Base-by-base conservation (phyloP, 2,329 filamentous ascomycete genomes). In the Apiospora sp. region DNA sequence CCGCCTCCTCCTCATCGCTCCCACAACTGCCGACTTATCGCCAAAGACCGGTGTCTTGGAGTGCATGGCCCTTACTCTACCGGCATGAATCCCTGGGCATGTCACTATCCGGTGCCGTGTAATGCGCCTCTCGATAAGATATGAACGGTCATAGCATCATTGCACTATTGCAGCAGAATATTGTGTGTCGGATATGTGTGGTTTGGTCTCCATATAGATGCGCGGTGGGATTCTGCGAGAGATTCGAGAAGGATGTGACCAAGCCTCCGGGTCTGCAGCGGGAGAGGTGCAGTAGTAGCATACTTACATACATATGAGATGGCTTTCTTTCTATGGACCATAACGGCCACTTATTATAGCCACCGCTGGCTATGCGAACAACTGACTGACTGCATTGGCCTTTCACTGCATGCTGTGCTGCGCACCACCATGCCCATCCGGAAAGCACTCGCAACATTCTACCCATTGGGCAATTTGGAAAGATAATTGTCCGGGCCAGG, bases 221-320 rank as follows among this genome's bases (percentile, higher is more conserved):
- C 30, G 30, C n/a, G 7, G 30, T 61, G 10, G 19, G 22, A 13
- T 64, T 64, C 58, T 41, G 58, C 34, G 22, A 41, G 58, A 41
- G 13, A 24, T 41, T 64, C 58, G 58, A 64, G 58, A 64, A 64
- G 58, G 30, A 64, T 41, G 54, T 64, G 58, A 41, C 58, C 58
- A 41, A 37, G 19, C 30, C 34, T 37, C 58, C 19, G 58, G 58
- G 58, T 64, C 58, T 64, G 34, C 58, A 64, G 58, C 58, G 58
- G 58, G 34, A 64, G 58, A 64, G 58, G 34, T 64, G 58, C 58
- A 64, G 58, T 37, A 61, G 54, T 41, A 64, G 6, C 30, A 41
- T 30, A 30, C 27, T 2, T 30, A 30, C 27, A 30, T 30, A 30
- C 27, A 30, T 22, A 64, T 64, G 58, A 13, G 34, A 58, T 61